Evolutionary conservation across 1,284 basidiomycete species (phyloP), one percentile per base, ranked within the genome.

Genomic region (Tilletia caries): DNA sequence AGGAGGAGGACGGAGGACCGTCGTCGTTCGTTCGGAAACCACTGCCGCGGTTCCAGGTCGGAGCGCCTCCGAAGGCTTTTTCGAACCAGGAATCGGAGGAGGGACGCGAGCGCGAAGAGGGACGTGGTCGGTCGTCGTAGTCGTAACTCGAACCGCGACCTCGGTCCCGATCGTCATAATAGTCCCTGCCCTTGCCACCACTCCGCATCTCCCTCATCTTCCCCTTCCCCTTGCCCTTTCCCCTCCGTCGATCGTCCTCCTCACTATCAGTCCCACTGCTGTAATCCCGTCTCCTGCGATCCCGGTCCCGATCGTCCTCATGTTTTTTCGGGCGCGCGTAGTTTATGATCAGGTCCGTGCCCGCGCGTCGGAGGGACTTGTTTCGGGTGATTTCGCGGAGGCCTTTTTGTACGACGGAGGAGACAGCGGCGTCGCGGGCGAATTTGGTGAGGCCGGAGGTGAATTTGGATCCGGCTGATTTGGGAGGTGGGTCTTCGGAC

Each of bases 1-100:
- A 27, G 23, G 58, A 25, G n/a, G 23, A 27, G 52, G 52, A 25
- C 18, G 52, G 23, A 58, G n/a, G 23, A 5, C n/a, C 23, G 6
- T n/a, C n/a, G 29, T 62, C 33, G 32, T 8, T 37, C 1, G n/a
- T 23, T 8, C 18, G 12, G 58, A 62, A 62, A 29, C 58, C 58
- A 37, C 58, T 37, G 32, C 32, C 32, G 29, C 58, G 29, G 20
- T 29, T n/a, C 58, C 58, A 62, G 12, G 58, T 18, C 12, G 58
- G 58, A 33, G 58, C 58, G 32, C 29, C 10, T 62, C 58, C 58
- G n/a, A 62, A 62, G 4, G 58, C 58, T 18, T 20, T 20, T 29
- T 62, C 58, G 18, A 62, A 23, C 58, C 58, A 62, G 13, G 58
- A 62, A 37, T 62, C 58, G 58, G 58, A 62, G 32, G 20, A n/a